These are phyloP conservation scores for Mortierella claussenii DNA, from an alignment of 192 early-diverging fungal genomes.

Conservation along the genomic window DNA sequence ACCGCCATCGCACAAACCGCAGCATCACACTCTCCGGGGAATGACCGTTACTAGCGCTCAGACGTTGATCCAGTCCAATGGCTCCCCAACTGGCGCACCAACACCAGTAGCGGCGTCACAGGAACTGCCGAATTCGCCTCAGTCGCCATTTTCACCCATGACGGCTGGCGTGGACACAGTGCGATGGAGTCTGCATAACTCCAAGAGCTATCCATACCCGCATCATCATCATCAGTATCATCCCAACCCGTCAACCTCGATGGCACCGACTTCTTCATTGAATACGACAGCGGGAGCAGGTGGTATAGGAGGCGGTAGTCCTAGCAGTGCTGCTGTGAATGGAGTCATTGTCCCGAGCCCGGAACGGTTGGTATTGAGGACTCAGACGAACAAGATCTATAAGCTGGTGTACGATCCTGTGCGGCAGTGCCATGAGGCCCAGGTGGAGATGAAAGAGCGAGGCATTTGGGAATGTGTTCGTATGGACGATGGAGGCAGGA, in stretches of 20 bases:
- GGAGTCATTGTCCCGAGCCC: conserved; percentile 12
- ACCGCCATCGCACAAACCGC: not conserved
- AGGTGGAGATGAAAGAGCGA: conserved; percentile 39
- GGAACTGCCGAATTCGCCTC: too few relatives aligned
- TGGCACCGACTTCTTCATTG: conserved; percentile 25
- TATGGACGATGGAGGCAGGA: conserved; percentile 50
- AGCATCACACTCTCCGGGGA: not conserved
- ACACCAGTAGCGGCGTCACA: too few relatives aligned
- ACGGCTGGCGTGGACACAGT: not conserved
- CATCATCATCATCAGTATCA: conserved; percentile 12
- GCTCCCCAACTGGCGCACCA: not conserved
- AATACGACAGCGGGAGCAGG: not conserved
- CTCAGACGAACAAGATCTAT: conserved; percentile 39
- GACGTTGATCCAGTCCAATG: not conserved
- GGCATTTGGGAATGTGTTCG: conserved; percentile 49
- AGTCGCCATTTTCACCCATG: not conserved
- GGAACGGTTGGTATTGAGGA: conserved; percentile 37
- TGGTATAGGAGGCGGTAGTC: not conserved
- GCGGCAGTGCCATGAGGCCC: conserved; percentile 41
- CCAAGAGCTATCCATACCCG: conserved; percentile 9
- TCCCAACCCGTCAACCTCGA: conserved; percentile 13
- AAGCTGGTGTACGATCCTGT: conserved; percentile 38
- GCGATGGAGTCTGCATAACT: not conserved
- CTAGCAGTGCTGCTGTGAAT: not conserved
- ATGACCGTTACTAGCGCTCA: not conserved